A percentile compares a stretch with the other conserved stretches of the same genome.
These are phyloP conservation scores for Fusarium marasasianum DNA, from an alignment of 2,329 filamentous ascomycete genomes.

Conservation along the genomic window DNA sequence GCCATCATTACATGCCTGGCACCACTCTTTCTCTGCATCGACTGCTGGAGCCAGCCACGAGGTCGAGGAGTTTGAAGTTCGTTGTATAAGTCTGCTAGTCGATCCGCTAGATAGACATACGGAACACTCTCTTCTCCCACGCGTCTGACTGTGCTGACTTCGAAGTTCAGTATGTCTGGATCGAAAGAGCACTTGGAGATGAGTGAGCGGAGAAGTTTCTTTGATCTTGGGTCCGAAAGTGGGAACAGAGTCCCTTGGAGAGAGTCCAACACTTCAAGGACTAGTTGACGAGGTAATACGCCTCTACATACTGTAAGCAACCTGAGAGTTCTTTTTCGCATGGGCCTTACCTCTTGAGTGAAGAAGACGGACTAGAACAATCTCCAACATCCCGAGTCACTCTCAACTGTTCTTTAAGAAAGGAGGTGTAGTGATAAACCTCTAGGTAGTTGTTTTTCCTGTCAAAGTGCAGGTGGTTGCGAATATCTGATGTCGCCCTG, in stretches of 20 bases:
- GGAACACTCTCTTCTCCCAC: not conserved
- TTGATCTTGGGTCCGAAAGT: not conserved
- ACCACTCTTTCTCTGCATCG: not conserved
- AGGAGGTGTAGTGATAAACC: not conserved
- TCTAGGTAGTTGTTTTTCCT: not conserved
- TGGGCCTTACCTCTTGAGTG: not conserved
- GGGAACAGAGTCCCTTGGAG: not conserved
- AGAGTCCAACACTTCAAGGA: not conserved
- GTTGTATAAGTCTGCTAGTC: not conserved
- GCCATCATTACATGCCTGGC: not conserved
- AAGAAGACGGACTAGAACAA: not conserved
- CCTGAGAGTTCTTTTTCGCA: fast-evolving
- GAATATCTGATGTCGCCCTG: not conserved
- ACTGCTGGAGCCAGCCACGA: not conserved
- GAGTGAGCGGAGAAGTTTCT: not conserved
- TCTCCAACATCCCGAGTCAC: not conserved
- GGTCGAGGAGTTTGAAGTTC: not conserved
- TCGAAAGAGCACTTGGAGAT: not conserved
- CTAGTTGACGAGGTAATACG: not conserved
- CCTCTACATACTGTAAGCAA: not conserved
- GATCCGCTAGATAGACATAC: not conserved
- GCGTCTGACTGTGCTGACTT: not conserved
- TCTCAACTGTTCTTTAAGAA: not conserved
- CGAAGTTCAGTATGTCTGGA: not conserved
- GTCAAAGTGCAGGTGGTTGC: not conserved